Evolutionary conservation across 139 green algal species (phyloP).

Genomic region (Chlorella sp.): DNA sequence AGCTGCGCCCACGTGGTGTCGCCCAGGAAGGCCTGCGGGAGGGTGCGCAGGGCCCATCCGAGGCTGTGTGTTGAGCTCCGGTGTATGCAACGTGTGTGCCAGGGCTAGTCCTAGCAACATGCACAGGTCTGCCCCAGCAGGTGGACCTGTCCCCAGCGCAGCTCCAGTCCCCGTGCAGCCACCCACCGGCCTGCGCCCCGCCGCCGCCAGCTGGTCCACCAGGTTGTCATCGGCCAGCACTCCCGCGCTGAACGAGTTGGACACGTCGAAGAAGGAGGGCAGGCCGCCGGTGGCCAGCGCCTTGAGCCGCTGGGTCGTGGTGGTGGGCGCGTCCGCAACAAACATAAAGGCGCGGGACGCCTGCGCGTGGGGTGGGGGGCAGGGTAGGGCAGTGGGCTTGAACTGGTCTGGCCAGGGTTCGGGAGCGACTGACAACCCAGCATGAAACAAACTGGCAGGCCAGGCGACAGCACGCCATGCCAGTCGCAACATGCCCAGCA

Average conservation of each 20-base stretch:
- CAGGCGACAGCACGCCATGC: not conserved
- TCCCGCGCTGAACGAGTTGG: constrained; percentile 81
- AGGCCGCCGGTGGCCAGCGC: constrained; percentile 82
- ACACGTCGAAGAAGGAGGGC: constrained; percentile 96
- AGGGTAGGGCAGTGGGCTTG: not conserved
- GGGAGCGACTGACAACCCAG: not conserved
- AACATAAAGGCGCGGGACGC: constrained; percentile 61
- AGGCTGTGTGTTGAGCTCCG: too few relatives aligned
- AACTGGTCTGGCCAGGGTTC: not conserved
- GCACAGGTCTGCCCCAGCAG: not conserved
- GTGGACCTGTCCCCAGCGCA: not conserved
- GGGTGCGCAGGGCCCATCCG: not conserved
- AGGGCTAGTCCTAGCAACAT: not conserved
- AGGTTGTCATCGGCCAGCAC: constrained; percentile 92
- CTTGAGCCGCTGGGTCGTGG: constrained; percentile 92
- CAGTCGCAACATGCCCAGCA: too few relatives aligned
- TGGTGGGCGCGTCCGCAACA: constrained; percentile 91
- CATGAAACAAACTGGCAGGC: not conserved
- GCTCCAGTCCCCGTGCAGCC: not conserved
- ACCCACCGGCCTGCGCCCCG: constrained; percentile 63
- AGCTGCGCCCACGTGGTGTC: constrained; percentile 96
- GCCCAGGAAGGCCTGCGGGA: constrained; percentile 68
- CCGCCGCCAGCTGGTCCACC: constrained; percentile 75
- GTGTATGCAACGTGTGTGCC: too few relatives aligned
- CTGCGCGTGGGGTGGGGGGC: not conserved